Evolutionary conservation across 148 eudicot species (phyloP).

Genomic region (Fagopyrum esculentum): DNA sequence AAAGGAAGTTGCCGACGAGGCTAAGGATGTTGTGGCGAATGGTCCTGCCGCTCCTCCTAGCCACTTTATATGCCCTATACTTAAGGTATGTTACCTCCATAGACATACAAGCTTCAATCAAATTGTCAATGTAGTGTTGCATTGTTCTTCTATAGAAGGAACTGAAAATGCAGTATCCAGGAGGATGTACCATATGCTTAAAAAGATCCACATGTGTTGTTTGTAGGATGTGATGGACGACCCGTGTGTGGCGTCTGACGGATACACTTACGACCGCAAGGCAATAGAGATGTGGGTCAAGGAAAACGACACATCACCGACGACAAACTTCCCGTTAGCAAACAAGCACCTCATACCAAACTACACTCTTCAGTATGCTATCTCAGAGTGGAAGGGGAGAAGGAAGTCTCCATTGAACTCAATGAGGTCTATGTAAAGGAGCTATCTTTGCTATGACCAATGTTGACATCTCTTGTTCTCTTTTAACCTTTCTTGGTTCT

Average conservation of each 20-base stretch:
- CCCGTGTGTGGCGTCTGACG: conserved; percentile 88
- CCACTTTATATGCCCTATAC: conserved; percentile 82
- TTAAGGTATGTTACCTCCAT: conserved; percentile 38
- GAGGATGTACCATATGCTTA: neutral
- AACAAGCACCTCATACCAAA: conserved; percentile 59
- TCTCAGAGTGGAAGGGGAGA: conserved; percentile 61
- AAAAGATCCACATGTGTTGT: neutral
- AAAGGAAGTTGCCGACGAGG: conserved; percentile 51
- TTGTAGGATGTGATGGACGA: conserved; percentile 74
- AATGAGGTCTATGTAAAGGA: conserved; percentile 1
- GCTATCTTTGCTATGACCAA: neutral
- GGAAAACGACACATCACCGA: conserved; percentile 63
- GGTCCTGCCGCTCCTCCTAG: conserved; percentile 39
- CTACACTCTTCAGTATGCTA: conserved; percentile 61
- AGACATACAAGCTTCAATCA: neutral
- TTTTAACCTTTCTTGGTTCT: neutral
- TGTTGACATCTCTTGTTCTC: neutral
- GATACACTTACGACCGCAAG: conserved; percentile 75
- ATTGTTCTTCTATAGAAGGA: no score
- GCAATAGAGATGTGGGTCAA: conserved; percentile 74
- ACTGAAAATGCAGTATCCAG: no score
- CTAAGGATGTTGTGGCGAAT: conserved; percentile 28
- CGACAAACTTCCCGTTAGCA: conserved; percentile 54
- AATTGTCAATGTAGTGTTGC: neutral
- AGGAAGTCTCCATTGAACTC: conserved; percentile 15